These are phyloP conservation scores for Dendrocalamus sinicus DNA, from an alignment of 176 grass and related monocot genomes.

Conservation along the genomic window DNA sequence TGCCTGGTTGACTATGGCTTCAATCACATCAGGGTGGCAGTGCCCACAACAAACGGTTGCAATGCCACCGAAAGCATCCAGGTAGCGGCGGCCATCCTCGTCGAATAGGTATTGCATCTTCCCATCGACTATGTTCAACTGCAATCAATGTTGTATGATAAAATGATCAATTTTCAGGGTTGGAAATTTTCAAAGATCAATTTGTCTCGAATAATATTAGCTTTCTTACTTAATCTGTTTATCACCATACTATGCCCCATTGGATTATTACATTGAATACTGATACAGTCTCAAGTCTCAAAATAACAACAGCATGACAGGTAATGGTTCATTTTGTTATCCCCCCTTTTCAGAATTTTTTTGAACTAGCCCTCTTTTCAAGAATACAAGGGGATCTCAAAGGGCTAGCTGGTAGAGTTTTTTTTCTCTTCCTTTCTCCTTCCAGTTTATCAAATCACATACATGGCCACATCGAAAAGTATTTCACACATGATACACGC, in stretches of 20 bases:
- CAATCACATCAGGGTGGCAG: slow-evolving; percentile 86
- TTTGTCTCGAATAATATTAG: neutral
- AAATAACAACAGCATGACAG: slow-evolving; percentile 2
- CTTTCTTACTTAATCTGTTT: neutral
- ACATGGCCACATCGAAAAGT: slow-evolving; percentile 10
- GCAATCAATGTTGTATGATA: slow-evolving; percentile 20
- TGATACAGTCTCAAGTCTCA: neutral
- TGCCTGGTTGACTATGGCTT: slow-evolving; percentile 79
- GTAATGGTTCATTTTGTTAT: neutral
- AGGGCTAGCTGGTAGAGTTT: neutral
- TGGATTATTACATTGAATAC: neutral
- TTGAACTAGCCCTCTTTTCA: neutral
- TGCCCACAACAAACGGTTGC: slow-evolving; percentile 92
- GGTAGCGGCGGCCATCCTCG: slow-evolving; percentile 81
- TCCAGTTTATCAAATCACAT: neutral
- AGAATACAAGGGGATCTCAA: slow-evolving; percentile 28
- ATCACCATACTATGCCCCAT: neutral
- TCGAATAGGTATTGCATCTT: slow-evolving; percentile 94
- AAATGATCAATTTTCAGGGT: neutral
- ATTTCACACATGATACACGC: neutral
- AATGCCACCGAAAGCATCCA: slow-evolving; percentile 91
- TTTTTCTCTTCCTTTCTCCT: neutral
- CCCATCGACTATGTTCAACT: slow-evolving; percentile 96
- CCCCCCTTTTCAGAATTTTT: neutral
- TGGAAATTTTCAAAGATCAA: neutral